These are phyloP conservation scores for Tricladium varicosporioides DNA, from an alignment of 2,329 filamentous ascomycete genomes.

Conservation along the genomic window DNA sequence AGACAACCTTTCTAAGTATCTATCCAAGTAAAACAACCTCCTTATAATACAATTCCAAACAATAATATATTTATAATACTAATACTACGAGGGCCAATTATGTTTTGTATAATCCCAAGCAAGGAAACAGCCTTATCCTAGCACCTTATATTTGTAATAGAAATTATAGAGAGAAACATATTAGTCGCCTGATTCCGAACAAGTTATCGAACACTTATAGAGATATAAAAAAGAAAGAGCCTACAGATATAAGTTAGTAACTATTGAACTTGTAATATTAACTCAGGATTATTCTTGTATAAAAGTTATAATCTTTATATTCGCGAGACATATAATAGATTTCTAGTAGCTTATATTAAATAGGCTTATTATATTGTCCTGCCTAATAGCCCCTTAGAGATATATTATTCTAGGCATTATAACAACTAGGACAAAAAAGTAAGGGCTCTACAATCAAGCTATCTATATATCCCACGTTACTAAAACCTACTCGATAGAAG, in stretches of 20 bases:
- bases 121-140: neutral
- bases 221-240: neutral
- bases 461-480: no score
- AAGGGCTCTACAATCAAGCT: no score
- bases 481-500: no score
- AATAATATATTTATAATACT: neutral
- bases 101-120: neutral
- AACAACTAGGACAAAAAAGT: no score
- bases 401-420: no score
- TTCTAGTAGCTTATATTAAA: neutral
- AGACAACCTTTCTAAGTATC: no score
- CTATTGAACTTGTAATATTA: neutral
- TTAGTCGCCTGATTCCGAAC: neutral
- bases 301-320: neutral
- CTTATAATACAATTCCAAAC: neutral
- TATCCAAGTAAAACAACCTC: neutral
- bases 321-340: neutral
- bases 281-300: neutral
- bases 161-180: neutral
- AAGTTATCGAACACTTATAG: neutral
- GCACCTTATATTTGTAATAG: neutral
- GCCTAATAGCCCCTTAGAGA: neutral
- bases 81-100: no score
- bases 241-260: neutral
- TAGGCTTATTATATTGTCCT: neutral